Percentiles rank a stretch among this genome's conserved stretches.
These are phyloP conservation scores for Actinomucor elegans DNA, from an alignment of 371 early-diverging fungal species.

Conservation along the genomic window DNA sequence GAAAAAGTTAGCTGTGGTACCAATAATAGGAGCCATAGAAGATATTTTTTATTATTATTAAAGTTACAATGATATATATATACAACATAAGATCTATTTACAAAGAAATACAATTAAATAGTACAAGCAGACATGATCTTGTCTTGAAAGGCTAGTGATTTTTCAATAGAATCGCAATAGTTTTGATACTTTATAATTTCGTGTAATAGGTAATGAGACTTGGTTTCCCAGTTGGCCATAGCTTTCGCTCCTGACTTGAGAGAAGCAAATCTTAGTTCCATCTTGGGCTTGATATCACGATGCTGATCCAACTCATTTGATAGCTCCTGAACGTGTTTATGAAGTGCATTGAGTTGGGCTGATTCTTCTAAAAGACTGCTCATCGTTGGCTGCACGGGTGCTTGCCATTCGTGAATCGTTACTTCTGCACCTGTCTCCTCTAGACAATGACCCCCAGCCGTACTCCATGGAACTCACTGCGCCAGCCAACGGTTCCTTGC, in stretches of 20 bases:
- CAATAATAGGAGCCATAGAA: too few species aligned
- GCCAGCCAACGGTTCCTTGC: slow-evolving; percentile 85
- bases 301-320: slow-evolving; percentile 39
- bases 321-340: slow-evolving; percentile 32
- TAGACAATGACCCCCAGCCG: slow-evolving; percentile 82
- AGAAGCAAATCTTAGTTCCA: slow-evolving; percentile 41
- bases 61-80: background rate
- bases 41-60: background rate
- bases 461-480: slow-evolving; percentile 88
- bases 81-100: background rate
- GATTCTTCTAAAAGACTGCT: slow-evolving; percentile 36
- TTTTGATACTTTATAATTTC: slow-evolving; percentile 89
- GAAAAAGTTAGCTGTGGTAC: too few species aligned
- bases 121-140: slow-evolving; percentile 8
- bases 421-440: background rate
- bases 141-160: slow-evolving; percentile 49
- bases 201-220: slow-evolving; percentile 79
- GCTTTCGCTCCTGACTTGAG: slow-evolving; percentile 55
- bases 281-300: slow-evolving; percentile 43
- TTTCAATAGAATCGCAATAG: slow-evolving; percentile 77
- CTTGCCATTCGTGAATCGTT: slow-evolving; percentile 37
- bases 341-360: slow-evolving; percentile 32
- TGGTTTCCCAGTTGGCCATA: slow-evolving; percentile 84
- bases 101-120: background rate
- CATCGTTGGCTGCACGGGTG: slow-evolving; percentile 35